Conservation (phyloP, 352 stramenopile genomes). For the Pythium aquatile region DNA sequence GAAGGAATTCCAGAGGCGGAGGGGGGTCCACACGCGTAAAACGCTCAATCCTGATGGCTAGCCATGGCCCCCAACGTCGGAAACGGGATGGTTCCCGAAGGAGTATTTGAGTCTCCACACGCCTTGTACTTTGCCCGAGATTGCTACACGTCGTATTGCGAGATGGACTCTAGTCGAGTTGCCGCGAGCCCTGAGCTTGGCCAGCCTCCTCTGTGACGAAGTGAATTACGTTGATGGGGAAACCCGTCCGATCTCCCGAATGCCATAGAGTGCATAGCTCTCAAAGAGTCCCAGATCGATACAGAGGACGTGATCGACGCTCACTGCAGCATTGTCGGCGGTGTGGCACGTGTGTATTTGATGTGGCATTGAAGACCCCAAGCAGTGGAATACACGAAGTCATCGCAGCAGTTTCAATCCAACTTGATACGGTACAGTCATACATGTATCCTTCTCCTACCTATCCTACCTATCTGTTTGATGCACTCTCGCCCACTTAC, state of each 20-base stretch:
- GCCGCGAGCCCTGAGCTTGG: not conserved
- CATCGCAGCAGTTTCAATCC: too few species aligned
- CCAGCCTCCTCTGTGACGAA: not conserved
- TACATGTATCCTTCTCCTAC: not conserved
- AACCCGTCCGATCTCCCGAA: not conserved
- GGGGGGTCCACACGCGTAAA: too few species aligned
- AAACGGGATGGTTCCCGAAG: too few species aligned
- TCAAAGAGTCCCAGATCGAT: not conserved
- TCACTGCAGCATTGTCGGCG: not conserved
- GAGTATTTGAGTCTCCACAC: not conserved
- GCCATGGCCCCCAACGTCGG: too few species aligned
- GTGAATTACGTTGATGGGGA: too few species aligned
- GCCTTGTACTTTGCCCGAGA: too few species aligned
- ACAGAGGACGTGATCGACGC: not conserved
- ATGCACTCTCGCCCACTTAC: conserved; percentile 30
- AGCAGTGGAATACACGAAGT: not conserved
- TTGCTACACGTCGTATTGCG: not conserved
- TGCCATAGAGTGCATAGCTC: not conserved
- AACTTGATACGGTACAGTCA: too few species aligned
- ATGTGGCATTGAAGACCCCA: not conserved
- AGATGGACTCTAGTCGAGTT: not conserved
- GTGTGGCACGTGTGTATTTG: not conserved
- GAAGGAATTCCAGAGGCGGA: too few species aligned
- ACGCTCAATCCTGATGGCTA: too few species aligned
- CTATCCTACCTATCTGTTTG: not conserved